Evolutionary conservation across 2,329 filamentous ascomycete species (phyloP).

Genomic region (Ophiosphaerella narmari): DNA sequence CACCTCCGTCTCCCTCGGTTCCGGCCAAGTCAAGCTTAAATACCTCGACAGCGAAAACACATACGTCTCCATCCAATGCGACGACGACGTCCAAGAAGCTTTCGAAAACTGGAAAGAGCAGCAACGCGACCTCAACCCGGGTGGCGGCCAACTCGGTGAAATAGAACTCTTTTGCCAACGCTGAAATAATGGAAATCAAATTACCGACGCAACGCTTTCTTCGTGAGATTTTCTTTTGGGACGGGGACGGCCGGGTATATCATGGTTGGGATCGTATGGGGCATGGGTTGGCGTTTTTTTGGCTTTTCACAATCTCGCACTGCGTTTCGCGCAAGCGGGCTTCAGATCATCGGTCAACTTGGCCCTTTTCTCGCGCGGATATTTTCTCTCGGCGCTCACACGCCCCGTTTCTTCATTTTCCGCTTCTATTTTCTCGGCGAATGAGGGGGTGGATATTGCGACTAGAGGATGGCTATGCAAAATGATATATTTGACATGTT

Average conservation of each 20-base stretch:
- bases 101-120: constrained; percentile 93
- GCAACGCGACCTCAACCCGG: constrained; percentile 62
- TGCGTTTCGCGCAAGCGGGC: too few species aligned
- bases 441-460: too few species aligned
- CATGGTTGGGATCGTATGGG: too few species aligned
- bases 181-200: constrained; percentile 15
- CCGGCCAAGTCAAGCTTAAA: constrained; percentile 80
- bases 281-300: too few species aligned
- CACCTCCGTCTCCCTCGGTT: constrained; percentile 80
- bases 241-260: not conserved
- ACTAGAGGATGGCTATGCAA: too few species aligned
- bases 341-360: too few species aligned
- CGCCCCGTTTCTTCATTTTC: too few species aligned
- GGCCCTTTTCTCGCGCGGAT: too few species aligned
- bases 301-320: too few species aligned
- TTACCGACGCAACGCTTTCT: not conserved
- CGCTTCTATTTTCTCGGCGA: too few species aligned
- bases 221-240: not conserved
- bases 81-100: constrained; percentile 94
- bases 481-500: too few species aligned
- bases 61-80: constrained; percentile 89
- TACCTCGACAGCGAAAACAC: constrained; percentile 88
- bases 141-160: constrained; percentile 77
- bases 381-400: too few species aligned
- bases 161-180: constrained; percentile 65